Conservation (phyloP, 2,329 filamentous ascomycete species). For the Huntiella bhutanensis region DNA sequence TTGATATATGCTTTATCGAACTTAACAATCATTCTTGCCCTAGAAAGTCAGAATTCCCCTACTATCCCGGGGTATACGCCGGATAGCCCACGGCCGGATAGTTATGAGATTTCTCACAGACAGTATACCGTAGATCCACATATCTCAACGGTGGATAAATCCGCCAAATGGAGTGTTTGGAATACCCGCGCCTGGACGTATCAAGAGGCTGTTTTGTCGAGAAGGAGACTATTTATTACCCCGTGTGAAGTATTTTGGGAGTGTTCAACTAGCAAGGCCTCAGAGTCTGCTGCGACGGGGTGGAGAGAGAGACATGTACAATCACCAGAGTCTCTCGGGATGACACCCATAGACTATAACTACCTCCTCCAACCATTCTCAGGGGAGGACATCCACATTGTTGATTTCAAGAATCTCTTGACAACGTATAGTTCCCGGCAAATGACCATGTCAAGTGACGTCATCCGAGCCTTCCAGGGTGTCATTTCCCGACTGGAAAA, state of each 20-base stretch:
- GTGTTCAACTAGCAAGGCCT: conserved; percentile 6
- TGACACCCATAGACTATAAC: too few species aligned
- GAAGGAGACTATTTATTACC: conserved; percentile 11
- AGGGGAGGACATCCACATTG: neutral
- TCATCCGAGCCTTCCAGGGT: conserved; percentile 11
- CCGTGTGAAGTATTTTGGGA: conserved; percentile 11
- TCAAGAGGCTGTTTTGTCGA: conserved; percentile 11
- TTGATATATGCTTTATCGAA: conserved; percentile 1
- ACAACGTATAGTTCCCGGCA: conserved; percentile 17
- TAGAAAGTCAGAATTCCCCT: neutral
- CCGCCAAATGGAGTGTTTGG: conserved; percentile 5
- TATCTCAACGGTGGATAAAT: neutral
- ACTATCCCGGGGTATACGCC: conserved; percentile 1
- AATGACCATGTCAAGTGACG: conserved; percentile 7
- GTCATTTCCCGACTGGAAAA: neutral
- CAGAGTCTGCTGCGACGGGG: neutral
- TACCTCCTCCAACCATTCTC: neutral
- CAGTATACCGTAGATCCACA: neutral
- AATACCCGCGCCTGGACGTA: conserved; percentile 12
- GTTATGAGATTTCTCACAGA: neutral
- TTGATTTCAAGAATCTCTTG: neutral
- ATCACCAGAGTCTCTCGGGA: too few species aligned
- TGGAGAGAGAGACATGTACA: too few species aligned
- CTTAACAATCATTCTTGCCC: conserved; percentile 2
- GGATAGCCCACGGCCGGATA: neutral